Conservation (phyloP, 805 yeast genomes). For the Ogataea neopini region DNA sequence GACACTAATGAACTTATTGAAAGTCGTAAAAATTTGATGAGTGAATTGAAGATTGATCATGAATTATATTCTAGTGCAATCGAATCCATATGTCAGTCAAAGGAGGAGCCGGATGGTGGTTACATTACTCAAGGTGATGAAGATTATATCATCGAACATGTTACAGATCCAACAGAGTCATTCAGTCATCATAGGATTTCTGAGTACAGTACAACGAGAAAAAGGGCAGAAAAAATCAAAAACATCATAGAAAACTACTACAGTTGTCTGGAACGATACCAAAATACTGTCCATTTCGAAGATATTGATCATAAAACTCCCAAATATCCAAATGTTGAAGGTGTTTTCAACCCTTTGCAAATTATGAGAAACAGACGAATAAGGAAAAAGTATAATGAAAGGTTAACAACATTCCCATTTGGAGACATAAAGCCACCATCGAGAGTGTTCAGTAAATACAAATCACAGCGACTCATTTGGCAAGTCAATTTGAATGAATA, state of each 20-base stretch:
- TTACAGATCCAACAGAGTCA: background rate
- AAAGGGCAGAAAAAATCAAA: slow-evolving; percentile 52
- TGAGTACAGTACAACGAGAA: slow-evolving; percentile 40
- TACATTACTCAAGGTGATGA: background rate
- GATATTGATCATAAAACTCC: slow-evolving; percentile 18
- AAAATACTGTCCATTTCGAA: slow-evolving; percentile 32
- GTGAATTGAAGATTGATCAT: slow-evolving; percentile 44
- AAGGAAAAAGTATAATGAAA: slow-evolving; percentile 51
- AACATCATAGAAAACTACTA: slow-evolving; percentile 51
- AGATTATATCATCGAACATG: background rate
- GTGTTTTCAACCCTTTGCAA: slow-evolving; percentile 79
- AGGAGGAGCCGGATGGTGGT: background rate
- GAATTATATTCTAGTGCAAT: slow-evolving; percentile 17
- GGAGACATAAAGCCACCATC: slow-evolving; percentile 63
- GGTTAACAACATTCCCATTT: slow-evolving; percentile 44
- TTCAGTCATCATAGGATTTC: background rate
- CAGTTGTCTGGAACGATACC: slow-evolving; percentile 44
- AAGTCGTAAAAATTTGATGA: slow-evolving; percentile 42
- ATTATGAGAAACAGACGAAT: slow-evolving; percentile 71
- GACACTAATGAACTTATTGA: slow-evolving; percentile 45
- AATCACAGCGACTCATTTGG: slow-evolving; percentile 55
- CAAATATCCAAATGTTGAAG: slow-evolving; percentile 55
- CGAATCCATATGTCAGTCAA: slow-evolving; percentile 5
- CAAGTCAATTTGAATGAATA: slow-evolving; percentile 62
- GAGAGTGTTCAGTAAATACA: slow-evolving; percentile 54